Conservation (phyloP, 1,284 basidiomycete species). For the Austroboletus rostrupii region DNA sequence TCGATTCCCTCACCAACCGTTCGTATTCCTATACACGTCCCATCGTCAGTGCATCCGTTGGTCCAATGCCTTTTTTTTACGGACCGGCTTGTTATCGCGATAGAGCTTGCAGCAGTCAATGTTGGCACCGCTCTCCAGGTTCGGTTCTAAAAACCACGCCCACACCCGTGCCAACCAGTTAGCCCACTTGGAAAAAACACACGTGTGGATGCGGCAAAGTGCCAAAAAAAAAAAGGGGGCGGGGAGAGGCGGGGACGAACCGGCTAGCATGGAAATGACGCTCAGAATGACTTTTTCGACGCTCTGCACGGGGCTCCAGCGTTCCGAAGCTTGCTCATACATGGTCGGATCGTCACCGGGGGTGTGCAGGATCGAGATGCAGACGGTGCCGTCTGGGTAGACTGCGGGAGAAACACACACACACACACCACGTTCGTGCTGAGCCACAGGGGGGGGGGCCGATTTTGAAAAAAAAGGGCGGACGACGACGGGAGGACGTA, state of each 20-base stretch:
- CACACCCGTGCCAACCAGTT: too few relatives aligned
- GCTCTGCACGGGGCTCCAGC: constrained; percentile 97
- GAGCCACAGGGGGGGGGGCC: too few relatives aligned
- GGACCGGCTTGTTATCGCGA: constrained; percentile 71
- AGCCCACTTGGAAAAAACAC: too few relatives aligned
- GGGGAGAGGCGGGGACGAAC: too few relatives aligned
- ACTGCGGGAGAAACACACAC: constrained; percentile 28
- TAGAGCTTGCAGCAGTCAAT: constrained; percentile 97
- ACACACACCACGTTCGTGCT: too few relatives aligned
- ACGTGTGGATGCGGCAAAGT: too few relatives aligned
- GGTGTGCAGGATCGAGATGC: constrained; percentile 97
- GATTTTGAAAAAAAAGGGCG: too few relatives aligned
- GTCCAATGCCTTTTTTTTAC: too few relatives aligned
- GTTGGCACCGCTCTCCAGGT: constrained; percentile 96
- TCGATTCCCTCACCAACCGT: constrained; percentile 63
- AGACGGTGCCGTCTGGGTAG: constrained; percentile 93
- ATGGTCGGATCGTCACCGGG: constrained; percentile 92
- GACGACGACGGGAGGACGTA: constrained; percentile 30
- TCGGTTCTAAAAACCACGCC: too few relatives aligned
- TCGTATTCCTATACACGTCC: constrained; percentile 60
- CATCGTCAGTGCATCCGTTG: not conserved
- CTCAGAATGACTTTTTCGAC: constrained; percentile 96
- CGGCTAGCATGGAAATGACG: constrained; percentile 98
- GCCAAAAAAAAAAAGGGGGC: too few relatives aligned
- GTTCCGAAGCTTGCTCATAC: constrained; percentile 92